Conservation (phyloP, 371 early-diverging fungal species). For the Mortierella polycephala region DNA sequence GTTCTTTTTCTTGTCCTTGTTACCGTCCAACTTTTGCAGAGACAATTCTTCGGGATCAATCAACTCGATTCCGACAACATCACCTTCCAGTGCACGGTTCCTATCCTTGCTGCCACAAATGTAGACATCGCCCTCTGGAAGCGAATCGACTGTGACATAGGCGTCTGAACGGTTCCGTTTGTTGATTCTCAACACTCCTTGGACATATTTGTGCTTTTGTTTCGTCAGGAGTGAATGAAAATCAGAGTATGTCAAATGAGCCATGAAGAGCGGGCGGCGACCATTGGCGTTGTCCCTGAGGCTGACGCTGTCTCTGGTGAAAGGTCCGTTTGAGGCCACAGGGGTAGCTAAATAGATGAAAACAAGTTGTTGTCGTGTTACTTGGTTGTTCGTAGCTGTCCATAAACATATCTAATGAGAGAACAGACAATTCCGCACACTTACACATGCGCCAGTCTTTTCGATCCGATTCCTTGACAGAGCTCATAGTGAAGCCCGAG, state of each 20-base stretch:
- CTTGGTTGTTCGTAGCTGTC: constrained; percentile 1
- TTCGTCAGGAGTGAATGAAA: constrained; percentile 62
- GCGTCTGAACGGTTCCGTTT: constrained; percentile 85
- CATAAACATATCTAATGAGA: background rate
- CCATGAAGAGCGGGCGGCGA: constrained; percentile 67
- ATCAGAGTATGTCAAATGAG: constrained; percentile 69
- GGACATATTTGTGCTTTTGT: constrained; percentile 56
- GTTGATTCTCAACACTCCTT: constrained; percentile 87
- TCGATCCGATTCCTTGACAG: constrained; percentile 19
- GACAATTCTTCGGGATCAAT: constrained; percentile 77
- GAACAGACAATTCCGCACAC: background rate
- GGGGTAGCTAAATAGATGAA: constrained; percentile 19
- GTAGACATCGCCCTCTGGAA: constrained; percentile 75
- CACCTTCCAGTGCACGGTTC: constrained; percentile 92
- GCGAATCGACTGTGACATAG: constrained; percentile 80
- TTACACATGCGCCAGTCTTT: constrained; percentile 49
- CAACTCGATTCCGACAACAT: constrained; percentile 84
- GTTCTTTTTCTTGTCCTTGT: constrained; percentile 55
- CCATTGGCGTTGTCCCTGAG: constrained; percentile 65
- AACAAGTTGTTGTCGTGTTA: no score
- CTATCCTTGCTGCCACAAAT: constrained; percentile 81
- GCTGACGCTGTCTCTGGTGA: constrained; percentile 51
- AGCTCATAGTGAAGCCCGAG: constrained; percentile 10
- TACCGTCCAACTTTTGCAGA: constrained; percentile 62
- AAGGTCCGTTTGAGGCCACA: constrained; percentile 19